Percentiles rank a stretch among this genome's conserved stretches.
Conservation (phyloP, 352 stramenopile species). For the Phytophthora tubulina region DNA sequence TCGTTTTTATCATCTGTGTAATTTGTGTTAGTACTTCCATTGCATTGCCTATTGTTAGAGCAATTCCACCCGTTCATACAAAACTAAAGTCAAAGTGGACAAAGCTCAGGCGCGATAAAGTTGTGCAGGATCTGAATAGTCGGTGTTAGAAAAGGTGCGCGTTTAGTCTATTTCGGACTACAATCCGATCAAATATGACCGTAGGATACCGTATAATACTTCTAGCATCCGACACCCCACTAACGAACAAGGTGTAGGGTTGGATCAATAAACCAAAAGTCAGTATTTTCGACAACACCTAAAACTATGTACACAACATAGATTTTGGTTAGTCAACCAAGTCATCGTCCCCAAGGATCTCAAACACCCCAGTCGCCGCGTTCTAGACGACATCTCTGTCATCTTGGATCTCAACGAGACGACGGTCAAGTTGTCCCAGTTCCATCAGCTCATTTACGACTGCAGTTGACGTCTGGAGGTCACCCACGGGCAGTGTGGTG, state of each 20-base stretch:
- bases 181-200: no score
- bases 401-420: neutral
- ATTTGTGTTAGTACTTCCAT: no score
- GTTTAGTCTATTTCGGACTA: no score
- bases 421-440: neutral
- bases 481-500: neutral
- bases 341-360: neutral
- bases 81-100: no score
- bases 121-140: no score
- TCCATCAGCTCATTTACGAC: neutral
- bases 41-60: no score
- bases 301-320: neutral
- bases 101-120: no score
- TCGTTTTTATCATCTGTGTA: no score
- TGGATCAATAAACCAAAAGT: slow-evolving; percentile 6
- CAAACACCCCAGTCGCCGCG: neutral
- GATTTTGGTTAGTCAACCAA: neutral
- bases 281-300: slow-evolving; percentile 1
- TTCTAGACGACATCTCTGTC: slow-evolving; percentile 7
- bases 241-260: neutral
- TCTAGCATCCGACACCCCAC: slow-evolving; percentile 12
- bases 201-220: slow-evolving; percentile 13
- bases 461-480: neutral
- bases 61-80: no score
- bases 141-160: no score